Base-by-base conservation (phyloP, 352 stramenopile genomes). In the Globisporangium cylindrosporum region DNA sequence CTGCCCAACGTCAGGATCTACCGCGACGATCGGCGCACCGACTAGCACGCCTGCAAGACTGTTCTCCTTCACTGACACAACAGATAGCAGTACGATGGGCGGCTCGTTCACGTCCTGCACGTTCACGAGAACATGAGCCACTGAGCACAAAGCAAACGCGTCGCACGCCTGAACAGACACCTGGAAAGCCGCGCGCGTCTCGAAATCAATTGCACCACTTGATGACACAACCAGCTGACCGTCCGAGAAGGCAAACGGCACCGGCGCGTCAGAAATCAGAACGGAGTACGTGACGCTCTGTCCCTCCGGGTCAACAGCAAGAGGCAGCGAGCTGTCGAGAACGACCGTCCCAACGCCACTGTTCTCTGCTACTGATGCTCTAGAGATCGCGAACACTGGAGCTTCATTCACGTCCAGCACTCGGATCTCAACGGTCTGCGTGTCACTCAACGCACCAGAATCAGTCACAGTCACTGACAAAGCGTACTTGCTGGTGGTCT, bases 351-450 rank as follows among this genome's bases (percentile, higher is more conserved):
- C 73, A 38, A 22, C 49, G 1, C 14, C 38, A 22, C 70, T 68
- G 34, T 76, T 82, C 51, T 82, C 75, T 25, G 32, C 22, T 0
- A 68, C 62, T 29, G 48, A 43, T 10, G 27, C 54, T 64, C 43
- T 62, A 5, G 61, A 59, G 46, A 73, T 1, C 10, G 61, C 51
- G 46, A 88, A 81, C 14, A 78, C 57, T 20, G 81, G 81, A 9
- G 77, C 59, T 67, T 88, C 79, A 46, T 90, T 90, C 5, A 75
- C 64, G 59, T 90, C 64, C 1, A 75, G 7, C 1, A 90, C 79
- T 22, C 41, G 58, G 20, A 90, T 79, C 46, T 70, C 59, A 1
- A 88, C 64, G 8, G 36, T 29, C 49, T 78, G 46, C 5, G 70
- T 70, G 29, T 32, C 51, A 2, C 46, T 69, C n/a, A 85, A n/a